Conservation (phyloP, 805 yeast species). For the Wickerhamiella domercqiae region DNA sequence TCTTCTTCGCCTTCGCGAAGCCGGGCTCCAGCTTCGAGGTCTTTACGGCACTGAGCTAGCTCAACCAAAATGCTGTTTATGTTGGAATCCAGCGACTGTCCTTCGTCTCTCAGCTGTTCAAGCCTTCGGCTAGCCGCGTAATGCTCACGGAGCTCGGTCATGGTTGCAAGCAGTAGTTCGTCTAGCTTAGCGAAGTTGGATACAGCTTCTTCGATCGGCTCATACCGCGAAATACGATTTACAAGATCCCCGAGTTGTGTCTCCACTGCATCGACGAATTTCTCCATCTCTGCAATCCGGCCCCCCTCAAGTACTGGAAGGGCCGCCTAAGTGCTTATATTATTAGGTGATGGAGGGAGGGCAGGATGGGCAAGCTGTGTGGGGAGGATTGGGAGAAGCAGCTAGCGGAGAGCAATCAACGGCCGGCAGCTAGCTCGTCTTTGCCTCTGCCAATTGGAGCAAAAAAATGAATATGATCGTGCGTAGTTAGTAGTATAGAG, state of each 20-base stretch:
- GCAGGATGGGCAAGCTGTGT: too few relatives aligned
- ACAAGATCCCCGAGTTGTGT: slow-evolving; percentile 17
- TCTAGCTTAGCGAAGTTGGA: slow-evolving; percentile 16
- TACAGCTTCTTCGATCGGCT: slow-evolving; percentile 15
- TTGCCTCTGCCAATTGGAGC: too few relatives aligned
- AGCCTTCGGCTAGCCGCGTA: slow-evolving; percentile 19
- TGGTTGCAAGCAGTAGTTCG: slow-evolving; percentile 18
- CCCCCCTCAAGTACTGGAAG: too few relatives aligned
- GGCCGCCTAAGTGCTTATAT: too few relatives aligned
- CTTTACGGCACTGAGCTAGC: slow-evolving; percentile 25
- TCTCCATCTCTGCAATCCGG: slow-evolving; percentile 11
- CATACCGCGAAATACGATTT: slow-evolving; percentile 19
- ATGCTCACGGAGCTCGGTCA: slow-evolving; percentile 20
- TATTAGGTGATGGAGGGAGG: too few relatives aligned
- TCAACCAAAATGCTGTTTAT: slow-evolving; percentile 21
- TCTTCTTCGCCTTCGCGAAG: slow-evolving; percentile 7
- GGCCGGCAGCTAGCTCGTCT: too few relatives aligned
- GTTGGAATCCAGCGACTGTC: slow-evolving; percentile 20
- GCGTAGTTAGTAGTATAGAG: too few relatives aligned
- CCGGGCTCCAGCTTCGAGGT: slow-evolving; percentile 19
- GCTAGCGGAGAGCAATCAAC: too few relatives aligned
- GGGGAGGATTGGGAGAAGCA: too few relatives aligned
- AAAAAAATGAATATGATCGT: too few relatives aligned
- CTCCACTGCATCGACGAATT: slow-evolving; percentile 12
- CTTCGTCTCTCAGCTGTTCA: slow-evolving; percentile 15